Evolutionary conservation across 768 basidiomycete genomes (phyloP), one percentile per base, ranked within the genome.

Genomic region (Naganishia randhawae): DNA sequence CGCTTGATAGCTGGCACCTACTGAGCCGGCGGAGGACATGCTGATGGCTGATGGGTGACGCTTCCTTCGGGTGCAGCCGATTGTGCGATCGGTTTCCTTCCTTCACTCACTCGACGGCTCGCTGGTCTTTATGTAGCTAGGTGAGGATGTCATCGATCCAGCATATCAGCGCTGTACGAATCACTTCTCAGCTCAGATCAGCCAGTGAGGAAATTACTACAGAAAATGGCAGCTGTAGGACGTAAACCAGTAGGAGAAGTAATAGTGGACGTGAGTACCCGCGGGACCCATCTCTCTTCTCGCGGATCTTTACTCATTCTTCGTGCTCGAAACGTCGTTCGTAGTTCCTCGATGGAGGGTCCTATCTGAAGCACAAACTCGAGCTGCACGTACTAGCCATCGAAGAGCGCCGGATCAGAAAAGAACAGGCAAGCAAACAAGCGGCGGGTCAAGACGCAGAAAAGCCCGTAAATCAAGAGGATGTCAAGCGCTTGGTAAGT

Each of bases 241-340:
- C 63, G 63, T 33, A 48, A 64, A 50, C 25, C 63, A 31, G 45
- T 64, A 10, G 50, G 63, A 33, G 63, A 64, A 51, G 63, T 64
- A 8, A 64, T 64, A 27, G 50, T 64, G 10, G 63, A 64, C 63
- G 63, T 64, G 63, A 64, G 63, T 50, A 17, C 31, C 17, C 10
- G 8, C 4, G 14, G 3, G 3, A 2, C 31, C 31, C 1, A 13
- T 17, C 17, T 14, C 32, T 7, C 25, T 31, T 2, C 52, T 7
- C 5, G 2, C 33, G 19, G 6, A 54, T 54, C 27, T 4, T 32
- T 54, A 2, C 16, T 9, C 45, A 25, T 64, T 64, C 5, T 3
- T 6, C 10, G 45, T 31, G 19, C 27, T 22, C 41, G 16, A 25
- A 4, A 27, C 22, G n/a, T n/a, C n/a, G n/a, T n/a, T n/a, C 22